Evolutionary conservation across 257 asterid species (phyloP), one percentile per base, ranked within the genome.

Genomic region (Plectranthus barbatus): DNA sequence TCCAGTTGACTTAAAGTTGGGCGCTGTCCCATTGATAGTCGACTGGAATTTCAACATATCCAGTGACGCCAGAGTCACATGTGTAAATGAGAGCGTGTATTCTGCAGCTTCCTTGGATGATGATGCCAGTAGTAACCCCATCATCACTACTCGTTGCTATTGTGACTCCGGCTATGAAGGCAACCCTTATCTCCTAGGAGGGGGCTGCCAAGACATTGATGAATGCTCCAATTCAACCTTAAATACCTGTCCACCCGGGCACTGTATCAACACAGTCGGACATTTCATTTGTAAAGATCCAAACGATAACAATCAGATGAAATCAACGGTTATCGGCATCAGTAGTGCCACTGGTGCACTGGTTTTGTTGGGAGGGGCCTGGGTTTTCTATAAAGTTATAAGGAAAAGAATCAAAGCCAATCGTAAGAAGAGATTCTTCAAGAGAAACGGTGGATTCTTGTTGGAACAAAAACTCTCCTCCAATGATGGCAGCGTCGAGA

Each of bases 401-500:
- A 40, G 55, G 70, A 65, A 24, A 26, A 42, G 55, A 65, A 18
- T 65, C 26, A 18, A 52, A 11, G 14, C 62, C 14, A 53, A 40
- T 1, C 70, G 62, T 3, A 65, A 26, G 24, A 65, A 26, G 36
- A 73, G 14, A 36, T 73, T 73, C 57, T 73, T 61, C 9, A 73
- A 56, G 56, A 39, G 37, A 45, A 73, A 72, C 3, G 77, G 77
- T 4, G 77, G 77, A 1, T 12, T 65, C 11, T 39, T 72, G 45
- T n/a, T 72, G 11, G 69, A 66, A 14, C 65, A 60, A 12, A 68
- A 60, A 9, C 5, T 73, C 12, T 44, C 62, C 26, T 66, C 77
- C 8, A 29, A 29, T 3, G 53, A 67, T 11, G 60, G 71, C 1
- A 65, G 70, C 1, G n/a, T 15, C 29, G 61, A 64, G 21, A 52